Conservation (phyloP, 78 protist genomes). For the Ministeria vibrans region DNA sequence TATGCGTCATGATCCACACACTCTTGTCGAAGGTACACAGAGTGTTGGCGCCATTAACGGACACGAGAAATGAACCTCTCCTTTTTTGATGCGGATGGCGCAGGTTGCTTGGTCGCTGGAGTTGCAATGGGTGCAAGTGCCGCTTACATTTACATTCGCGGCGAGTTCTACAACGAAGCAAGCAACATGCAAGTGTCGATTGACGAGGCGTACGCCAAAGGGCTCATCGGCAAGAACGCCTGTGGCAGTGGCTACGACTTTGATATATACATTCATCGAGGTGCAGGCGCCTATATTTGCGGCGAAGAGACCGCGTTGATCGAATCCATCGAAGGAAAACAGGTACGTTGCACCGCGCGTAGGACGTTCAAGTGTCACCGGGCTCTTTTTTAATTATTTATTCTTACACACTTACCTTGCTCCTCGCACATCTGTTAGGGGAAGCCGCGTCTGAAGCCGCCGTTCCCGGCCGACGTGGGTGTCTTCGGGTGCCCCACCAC, state of each 20-base stretch:
- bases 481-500: constrained; percentile 98
- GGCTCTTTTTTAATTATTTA: neutral
- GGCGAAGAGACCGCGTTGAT: constrained; percentile 99
- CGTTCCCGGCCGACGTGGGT: constrained; percentile 97
- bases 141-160: constrained; percentile 98
- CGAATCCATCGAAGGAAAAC: constrained; percentile 92
- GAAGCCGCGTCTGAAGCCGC: constrained; percentile 97
- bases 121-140: constrained; percentile 94
- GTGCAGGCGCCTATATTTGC: constrained; percentile 99
- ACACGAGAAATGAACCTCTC: too few relatives aligned
- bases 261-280: constrained; percentile 88
- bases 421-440: too few relatives aligned
- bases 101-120: constrained; percentile 93
- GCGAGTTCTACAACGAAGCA: constrained; percentile 76
- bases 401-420: neutral
- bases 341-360: too few relatives aligned
- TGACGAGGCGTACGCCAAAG: constrained; percentile 48
- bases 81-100: too few relatives aligned
- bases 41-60: too few relatives aligned
- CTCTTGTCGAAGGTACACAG: constrained; percentile 93
- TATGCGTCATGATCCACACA: constrained; percentile 98
- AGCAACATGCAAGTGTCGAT: constrained; percentile 25
- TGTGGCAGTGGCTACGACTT: constrained; percentile 87
- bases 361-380: neutral
- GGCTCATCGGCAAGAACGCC: constrained; percentile 92